phyloP scores from a whole-genome alignment of 2,329 filamentous ascomycete species.

The Sordariomycetes sp. region DNA sequence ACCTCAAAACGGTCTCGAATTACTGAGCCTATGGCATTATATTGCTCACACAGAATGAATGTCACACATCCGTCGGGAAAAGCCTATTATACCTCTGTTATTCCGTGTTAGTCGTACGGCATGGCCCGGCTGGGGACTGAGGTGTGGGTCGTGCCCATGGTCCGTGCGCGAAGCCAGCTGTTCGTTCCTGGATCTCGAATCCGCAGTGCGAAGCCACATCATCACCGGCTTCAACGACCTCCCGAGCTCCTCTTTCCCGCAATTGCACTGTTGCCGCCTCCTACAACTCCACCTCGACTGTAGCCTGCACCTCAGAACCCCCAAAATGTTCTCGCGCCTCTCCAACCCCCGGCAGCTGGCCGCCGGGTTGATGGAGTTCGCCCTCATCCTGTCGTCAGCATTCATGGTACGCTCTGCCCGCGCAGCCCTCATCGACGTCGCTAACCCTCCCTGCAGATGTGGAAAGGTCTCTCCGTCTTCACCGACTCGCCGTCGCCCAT shows the following conservation, averaged over 20 bases:
- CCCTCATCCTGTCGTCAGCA: conserved; percentile 78
- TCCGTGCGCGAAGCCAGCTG: conserved; percentile 1
- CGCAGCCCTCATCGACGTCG: not conserved
- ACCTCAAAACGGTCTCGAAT: no score
- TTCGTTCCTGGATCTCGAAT: conserved; percentile 1
- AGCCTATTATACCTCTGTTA: not conserved
- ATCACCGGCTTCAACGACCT: no score
- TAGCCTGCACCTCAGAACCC: not conserved
- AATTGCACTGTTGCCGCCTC: no score
- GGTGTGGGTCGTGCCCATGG: no score
- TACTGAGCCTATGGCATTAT: no score
- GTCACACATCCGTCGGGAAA: no score
- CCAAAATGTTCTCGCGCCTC: conserved; percentile 58
- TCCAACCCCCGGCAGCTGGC: conserved; percentile 72
- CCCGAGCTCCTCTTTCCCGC: no score
- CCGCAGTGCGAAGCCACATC: not conserved
- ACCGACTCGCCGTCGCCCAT: conserved; percentile 70
- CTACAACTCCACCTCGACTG: no score
- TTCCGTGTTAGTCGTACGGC: no score
- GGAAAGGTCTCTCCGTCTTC: conserved; percentile 78
- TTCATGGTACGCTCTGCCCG: conserved; percentile 60
- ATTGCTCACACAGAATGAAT: no score
- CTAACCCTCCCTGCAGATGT: conserved; percentile 41
- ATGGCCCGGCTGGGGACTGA: no score
- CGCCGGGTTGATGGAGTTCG: conserved; percentile 81